These are phyloP conservation scores for Catharanthus roseus DNA, from an alignment of 257 asterid species.

Conservation along the genomic window DNA sequence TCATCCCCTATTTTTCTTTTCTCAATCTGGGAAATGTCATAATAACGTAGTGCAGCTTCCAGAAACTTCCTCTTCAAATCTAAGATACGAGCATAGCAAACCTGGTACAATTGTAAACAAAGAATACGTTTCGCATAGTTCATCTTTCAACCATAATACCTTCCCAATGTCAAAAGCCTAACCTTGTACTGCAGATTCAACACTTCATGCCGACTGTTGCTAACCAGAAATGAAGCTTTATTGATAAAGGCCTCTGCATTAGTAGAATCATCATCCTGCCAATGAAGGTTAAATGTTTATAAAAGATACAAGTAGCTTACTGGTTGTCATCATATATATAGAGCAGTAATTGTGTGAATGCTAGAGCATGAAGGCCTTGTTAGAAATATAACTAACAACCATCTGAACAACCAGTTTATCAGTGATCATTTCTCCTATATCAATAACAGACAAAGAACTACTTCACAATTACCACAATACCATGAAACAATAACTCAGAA, in stretches of 20 bases:
- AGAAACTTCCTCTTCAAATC: constrained; percentile 95
- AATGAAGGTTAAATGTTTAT: constrained; percentile 10
- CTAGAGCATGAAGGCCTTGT: neutral
- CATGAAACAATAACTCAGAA: neutral
- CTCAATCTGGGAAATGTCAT: constrained; percentile 96
- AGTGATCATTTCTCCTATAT: neutral
- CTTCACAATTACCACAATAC: neutral
- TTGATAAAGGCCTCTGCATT: constrained; percentile 96
- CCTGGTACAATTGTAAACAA: constrained; percentile 39
- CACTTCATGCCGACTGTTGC: constrained; percentile 86
- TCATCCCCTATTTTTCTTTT: constrained; percentile 93
- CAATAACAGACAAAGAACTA: neutral
- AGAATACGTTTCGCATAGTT: constrained; percentile 1
- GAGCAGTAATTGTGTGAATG: neutral
- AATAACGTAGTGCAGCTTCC: constrained; percentile 98
- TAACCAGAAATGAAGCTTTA: constrained; percentile 94
- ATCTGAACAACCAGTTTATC: neutral
- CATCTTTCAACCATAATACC: constrained; percentile 4
- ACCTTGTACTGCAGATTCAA: constrained; percentile 95
- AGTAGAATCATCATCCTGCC: constrained; percentile 96
- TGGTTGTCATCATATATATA: neutral
- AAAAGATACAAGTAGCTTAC: neutral
- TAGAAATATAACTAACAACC: neutral
- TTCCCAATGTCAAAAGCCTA: constrained; percentile 6
- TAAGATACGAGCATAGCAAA: constrained; percentile 91